These are phyloP conservation scores for Aspergillus puulaauensis DNA, from an alignment of 2,329 filamentous ascomycete species.

Conservation along the genomic window DNA sequence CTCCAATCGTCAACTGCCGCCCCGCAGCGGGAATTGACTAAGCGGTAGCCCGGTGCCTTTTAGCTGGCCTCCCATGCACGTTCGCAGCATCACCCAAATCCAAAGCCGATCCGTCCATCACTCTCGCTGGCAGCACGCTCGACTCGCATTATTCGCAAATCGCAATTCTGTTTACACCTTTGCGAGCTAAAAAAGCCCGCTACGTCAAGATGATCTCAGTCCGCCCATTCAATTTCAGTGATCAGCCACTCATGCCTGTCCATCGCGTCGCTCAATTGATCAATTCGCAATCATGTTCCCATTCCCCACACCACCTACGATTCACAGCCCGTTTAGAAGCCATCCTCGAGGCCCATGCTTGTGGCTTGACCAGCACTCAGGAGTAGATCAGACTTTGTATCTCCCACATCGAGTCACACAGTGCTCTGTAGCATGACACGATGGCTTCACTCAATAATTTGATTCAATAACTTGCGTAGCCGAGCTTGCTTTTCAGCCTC, in stretches of 20 bases:
- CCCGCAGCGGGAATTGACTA: neutral
- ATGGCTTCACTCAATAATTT: too few relatives aligned
- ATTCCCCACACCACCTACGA: constrained; percentile 1
- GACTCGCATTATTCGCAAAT: too few relatives aligned
- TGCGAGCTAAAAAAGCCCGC: neutral
- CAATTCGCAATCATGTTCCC: neutral
- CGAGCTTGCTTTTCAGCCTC: neutral
- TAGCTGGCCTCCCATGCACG: neutral
- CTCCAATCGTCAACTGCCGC: neutral
- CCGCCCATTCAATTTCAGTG: neutral
- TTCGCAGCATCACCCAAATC: neutral
- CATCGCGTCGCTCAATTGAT: neutral
- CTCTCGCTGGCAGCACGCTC: too few relatives aligned
- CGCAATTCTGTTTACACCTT: neutral
- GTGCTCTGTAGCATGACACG: neutral
- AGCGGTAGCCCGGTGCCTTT: too few relatives aligned
- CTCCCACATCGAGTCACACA: neutral
- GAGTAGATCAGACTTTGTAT: too few relatives aligned
- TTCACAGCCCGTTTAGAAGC: neutral
- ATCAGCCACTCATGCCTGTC: constrained; percentile 1
- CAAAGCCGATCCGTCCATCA: neutral
- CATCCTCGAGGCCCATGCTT: neutral
- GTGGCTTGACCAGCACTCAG: neutral
- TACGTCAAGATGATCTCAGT: constrained; percentile 8
- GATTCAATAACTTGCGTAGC: too few relatives aligned